Conservation (phyloP, 139 green algal genomes). For the Coelastrella sp. region DNA sequence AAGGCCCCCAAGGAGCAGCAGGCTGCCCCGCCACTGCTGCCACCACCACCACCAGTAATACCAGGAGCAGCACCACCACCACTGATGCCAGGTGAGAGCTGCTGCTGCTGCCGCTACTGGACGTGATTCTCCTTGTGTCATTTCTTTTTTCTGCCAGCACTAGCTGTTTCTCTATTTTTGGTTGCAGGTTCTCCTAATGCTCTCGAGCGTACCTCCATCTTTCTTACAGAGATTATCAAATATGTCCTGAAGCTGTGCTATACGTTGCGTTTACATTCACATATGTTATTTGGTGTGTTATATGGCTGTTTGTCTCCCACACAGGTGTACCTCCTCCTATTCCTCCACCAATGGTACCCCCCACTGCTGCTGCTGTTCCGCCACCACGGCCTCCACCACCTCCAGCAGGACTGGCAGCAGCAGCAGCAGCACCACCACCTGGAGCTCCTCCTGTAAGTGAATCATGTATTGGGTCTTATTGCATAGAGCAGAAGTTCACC, state of each 20-base stretch:
- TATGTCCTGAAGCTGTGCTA: too few relatives aligned
- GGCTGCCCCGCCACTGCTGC: constrained; percentile 5
- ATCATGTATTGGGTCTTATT: not conserved
- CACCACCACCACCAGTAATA: constrained; percentile 33
- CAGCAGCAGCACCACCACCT: not conserved
- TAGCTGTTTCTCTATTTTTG: too few relatives aligned
- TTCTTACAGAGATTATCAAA: too few relatives aligned
- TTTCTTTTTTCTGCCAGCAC: not conserved
- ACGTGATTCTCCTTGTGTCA: not conserved
- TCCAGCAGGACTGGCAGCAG: not conserved
- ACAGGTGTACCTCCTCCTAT: not conserved
- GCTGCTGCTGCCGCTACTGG: not conserved
- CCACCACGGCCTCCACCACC: not conserved
- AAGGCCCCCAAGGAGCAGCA: constrained; percentile 51
- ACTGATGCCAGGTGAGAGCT: not conserved
- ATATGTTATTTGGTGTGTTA: not conserved
- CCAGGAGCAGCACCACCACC: constrained; percentile 12
- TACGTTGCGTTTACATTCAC: too few relatives aligned
- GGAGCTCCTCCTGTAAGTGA: not conserved
- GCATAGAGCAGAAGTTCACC: not conserved
- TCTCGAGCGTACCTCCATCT: too few relatives aligned
- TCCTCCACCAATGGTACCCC: constrained; percentile 18
- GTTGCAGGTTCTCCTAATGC: too few relatives aligned
- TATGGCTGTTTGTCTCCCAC: not conserved
- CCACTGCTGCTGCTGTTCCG: not conserved